Evolutionary conservation across 176 grass and related monocot species (phyloP).

Genomic region (Carex parvula): DNA sequence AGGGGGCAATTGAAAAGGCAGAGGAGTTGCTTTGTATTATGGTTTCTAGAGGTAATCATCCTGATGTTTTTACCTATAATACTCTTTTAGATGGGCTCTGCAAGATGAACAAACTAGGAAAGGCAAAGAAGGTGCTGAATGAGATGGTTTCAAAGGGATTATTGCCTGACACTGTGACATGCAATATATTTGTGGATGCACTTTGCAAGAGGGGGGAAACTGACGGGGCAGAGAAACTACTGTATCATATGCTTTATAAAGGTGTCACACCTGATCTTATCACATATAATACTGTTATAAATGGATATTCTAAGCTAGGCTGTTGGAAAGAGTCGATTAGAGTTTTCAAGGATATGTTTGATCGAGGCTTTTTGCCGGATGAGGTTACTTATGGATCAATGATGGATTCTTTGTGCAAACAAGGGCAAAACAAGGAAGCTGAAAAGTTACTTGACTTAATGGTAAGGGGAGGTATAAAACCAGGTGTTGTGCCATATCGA

Average conservation of each 20-base stretch:
- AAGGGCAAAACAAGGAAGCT: constrained; percentile 1
- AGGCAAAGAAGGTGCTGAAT: no score
- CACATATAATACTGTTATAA: not conserved
- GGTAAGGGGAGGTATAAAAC: not conserved
- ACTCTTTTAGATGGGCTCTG: no score
- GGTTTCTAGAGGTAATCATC: no score
- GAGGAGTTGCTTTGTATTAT: no score
- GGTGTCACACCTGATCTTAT: not conserved
- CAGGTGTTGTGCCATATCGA: not conserved
- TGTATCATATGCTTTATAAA: not conserved
- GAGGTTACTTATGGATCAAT: not conserved
- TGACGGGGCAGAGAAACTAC: not conserved
- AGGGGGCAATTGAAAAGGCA: no score
- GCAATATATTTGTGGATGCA: no score
- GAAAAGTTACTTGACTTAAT: constrained; percentile 5
- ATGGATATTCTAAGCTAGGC: not conserved
- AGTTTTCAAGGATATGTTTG: constrained; percentile 8
- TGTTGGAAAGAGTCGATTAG: not conserved
- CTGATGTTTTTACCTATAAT: no score
- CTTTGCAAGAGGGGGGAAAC: not conserved
- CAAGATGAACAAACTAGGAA: no score
- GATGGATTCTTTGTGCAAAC: constrained; percentile 4
- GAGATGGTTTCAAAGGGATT: no score
- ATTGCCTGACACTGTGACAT: no score
- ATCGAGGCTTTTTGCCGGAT: not conserved